Evolutionary conservation across 2,329 filamentous ascomycete species (phyloP), one percentile per base, ranked within the genome.

Genomic region (Clonostachys byssicola): DNA sequence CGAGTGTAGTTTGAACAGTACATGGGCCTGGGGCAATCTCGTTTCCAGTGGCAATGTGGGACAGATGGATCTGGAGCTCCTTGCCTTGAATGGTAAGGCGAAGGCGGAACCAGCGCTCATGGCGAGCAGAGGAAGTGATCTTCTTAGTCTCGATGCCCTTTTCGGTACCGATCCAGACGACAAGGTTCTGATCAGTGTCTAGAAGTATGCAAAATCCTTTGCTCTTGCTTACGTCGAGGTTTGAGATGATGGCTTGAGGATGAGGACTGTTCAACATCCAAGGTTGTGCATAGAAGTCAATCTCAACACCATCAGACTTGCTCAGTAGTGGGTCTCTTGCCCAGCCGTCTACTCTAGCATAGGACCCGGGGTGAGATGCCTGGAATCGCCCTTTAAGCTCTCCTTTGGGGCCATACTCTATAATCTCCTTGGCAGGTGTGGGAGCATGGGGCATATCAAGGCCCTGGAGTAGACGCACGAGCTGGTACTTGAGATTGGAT

Each of bases 101-200:
- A 17, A 47, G 34, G 10, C 49, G 34, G 30, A 51, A 34, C 51
- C 51, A 52, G 38, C 51, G 34, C 47, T 42, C 38, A 8, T 34
- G 43, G n/a, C 39, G 39, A 13, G 46, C 18, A 6, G 16, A 13
- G 13, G 33, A 14, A 18, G 41, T 18, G 23, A 34, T 45, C 16
- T 40, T n/a, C 14, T 42, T 16, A 10, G 14, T 30, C 23, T 44
- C 42, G 6, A 44, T 33, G 17, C 23, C 13, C 12, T 14, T 14
- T n/a, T n/a, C 42, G 4, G 17, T 44, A 4, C 42, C 42, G 17
- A 34, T 10, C 18, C 18, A 16, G 12, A 44, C 14, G 30, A 30
- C 23, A 12, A 44, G 14, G n/a, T 34, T 23, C 2, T 33, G 12
- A 18, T 34, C 10, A 14, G 18, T 33, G 30, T 33, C 23, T 12